Evolutionary conservation across 192 early-diverging fungal species (phyloP), one percentile per base, ranked within the genome.

Genomic region (Podila epigama): DNA sequence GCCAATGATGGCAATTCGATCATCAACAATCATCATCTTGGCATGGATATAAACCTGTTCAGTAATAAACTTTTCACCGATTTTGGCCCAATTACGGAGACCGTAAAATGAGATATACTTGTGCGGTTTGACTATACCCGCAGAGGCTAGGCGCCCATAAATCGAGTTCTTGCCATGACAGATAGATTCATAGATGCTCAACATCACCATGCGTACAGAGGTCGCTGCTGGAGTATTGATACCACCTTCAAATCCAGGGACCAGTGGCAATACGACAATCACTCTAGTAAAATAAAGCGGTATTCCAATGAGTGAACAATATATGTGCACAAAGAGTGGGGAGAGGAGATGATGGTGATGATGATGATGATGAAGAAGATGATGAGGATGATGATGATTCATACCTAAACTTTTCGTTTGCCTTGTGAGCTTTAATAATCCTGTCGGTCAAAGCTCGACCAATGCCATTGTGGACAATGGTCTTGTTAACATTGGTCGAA

Each of bases 41-140:
- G 93, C 87, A 82, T 96, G 94, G 44, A 96, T 90, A 69, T 96
- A 96, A 12, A 96, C 87, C 66, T 92, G 89, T 67, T 96, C 94
- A 0, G 93, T 92, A 4, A 94, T 86, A 68, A 79, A 88, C 37
- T 81, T 63, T 9, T 75, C 80, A 57, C 82, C 75, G 27, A 85
- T 66, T 51, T 60, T 70, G 42, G 73, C 73, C 73, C 73, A 77
- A 56, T 77, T 77, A 7, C 73, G 65, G 2, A 92, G 82, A 1
- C 89, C 88, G 41, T 81, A 85, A 75, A 92, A 91, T 12, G 83
- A 82, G 39, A 91, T 89, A 62, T 91, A 91, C 39, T 82, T 70
- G 28, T 80, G 68, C 6, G 84, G 84, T 29, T 79, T 75, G 37
- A 33, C 18, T 2, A 91, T 81, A 27, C 89, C 87, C 12, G 82